Conservation (phyloP, 331 rosid genomes). For the Rhamnella rubrinervis region DNA sequence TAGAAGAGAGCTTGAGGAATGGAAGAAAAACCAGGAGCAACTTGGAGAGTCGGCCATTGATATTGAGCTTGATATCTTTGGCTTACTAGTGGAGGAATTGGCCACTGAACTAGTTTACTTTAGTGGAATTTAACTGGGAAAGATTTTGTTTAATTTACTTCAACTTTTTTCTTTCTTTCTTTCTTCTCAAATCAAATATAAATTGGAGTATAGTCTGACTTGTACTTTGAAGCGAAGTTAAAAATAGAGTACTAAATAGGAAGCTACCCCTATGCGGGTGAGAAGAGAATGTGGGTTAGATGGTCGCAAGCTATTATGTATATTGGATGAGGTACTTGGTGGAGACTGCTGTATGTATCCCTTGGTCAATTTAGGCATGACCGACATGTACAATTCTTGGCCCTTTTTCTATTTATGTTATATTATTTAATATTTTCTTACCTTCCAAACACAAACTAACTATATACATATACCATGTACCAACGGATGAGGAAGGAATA, state of each 20-base stretch:
- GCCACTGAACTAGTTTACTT: slow-evolving; percentile 55
- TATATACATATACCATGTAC: too few relatives aligned
- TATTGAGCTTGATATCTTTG: slow-evolving; percentile 62
- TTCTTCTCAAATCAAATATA: slow-evolving; percentile 11
- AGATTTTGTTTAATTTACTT: slow-evolving; percentile 23
- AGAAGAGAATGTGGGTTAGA: slow-evolving; percentile 21
- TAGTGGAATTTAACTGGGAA: slow-evolving; percentile 18
- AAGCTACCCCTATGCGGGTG: slow-evolving; percentile 4
- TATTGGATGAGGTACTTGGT: slow-evolving; percentile 44
- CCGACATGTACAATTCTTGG: slow-evolving; percentile 27
- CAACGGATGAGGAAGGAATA: too few relatives aligned
- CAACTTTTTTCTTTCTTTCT: slow-evolving; percentile 19
- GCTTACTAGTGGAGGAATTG: slow-evolving; percentile 61
- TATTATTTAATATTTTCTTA: slow-evolving; percentile 7
- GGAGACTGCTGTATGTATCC: slow-evolving; percentile 37
- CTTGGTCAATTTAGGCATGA: slow-evolving; percentile 14
- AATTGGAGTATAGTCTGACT: slow-evolving; percentile 46
- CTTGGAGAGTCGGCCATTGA: slow-evolving; percentile 48
- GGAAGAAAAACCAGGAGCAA: slow-evolving; percentile 58
- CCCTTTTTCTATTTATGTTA: slow-evolving; percentile 6
- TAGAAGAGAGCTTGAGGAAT: slow-evolving; percentile 40
- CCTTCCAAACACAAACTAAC: too few relatives aligned
- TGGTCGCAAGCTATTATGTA: slow-evolving; percentile 39
- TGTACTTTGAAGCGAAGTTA: slow-evolving; percentile 26
- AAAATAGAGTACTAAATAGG: slow-evolving; percentile 40